Conservation (phyloP, 1,284 basidiomycete genomes). For the Microbotryomycetes sp. region DNA sequence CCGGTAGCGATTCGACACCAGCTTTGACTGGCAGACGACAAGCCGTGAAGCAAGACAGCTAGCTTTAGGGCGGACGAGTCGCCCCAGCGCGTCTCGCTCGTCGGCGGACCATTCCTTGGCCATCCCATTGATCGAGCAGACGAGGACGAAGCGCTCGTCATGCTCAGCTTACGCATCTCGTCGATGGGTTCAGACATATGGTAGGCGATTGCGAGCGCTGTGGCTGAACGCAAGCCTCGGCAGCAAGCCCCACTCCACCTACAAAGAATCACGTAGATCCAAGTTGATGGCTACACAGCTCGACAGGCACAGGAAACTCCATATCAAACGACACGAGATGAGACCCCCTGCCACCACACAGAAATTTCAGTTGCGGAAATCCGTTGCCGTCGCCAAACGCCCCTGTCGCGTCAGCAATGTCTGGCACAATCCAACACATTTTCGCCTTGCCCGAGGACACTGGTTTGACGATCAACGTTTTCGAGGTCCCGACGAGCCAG, state of each 20-base stretch:
- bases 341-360: neutral
- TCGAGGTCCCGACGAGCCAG: neutral
- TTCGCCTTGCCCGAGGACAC: neutral
- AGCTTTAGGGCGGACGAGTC: neutral
- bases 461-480: conserved; percentile 6
- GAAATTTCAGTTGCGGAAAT: conserved; percentile 8
- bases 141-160: neutral
- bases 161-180: neutral
- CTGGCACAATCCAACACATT: neutral
- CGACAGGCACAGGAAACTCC: conserved; percentile 2
- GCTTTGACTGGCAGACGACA: neutral
- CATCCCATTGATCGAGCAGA: neutral
- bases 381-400: conserved; percentile 11
- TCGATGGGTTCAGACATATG: neutral
- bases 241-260: neutral
- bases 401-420: neutral
- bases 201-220: no score
- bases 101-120: neutral
- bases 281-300: neutral
- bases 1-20: neutral
- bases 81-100: neutral
- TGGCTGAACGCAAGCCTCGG: neutral
- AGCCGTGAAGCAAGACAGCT: neutral
- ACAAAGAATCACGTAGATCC: neutral
- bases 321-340: conserved; percentile 6